Base-by-base conservation (phyloP, 768 basidiomycete genomes). In the Mycena metata region DNA sequence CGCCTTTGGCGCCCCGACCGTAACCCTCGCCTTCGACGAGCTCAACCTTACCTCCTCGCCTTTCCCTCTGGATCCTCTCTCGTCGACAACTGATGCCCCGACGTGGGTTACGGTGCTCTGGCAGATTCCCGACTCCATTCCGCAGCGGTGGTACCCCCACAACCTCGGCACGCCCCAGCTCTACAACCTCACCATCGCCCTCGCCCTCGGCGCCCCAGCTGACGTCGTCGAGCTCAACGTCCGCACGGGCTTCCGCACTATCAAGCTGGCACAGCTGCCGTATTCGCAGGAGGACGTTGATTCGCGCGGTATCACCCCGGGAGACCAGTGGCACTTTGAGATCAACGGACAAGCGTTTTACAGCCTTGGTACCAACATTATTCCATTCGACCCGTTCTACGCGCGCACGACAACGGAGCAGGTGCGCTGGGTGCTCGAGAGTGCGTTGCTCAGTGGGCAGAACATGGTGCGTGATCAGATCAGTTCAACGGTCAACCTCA, bases 351-450 rank as follows among this genome's bases (percentile, higher is more conserved):
- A 83, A 72, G 81, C 83, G 15, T 88, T 89, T 69, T 89, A 86
- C 66, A 84, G 82, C 56, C 79, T 83, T 11, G 88, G 88, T 11
- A 87, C 86, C 30, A 89, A 88, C 61, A 83, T 88, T 69, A 87
- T 89, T 63, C 89, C 89, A 1, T 89, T 88, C 69, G 88, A 90
- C 75, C 85, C 85, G 12, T 89, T 90, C 74, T 88, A 89, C 66
- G 77, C 86, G 35, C 79, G 88, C 45, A 84, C 80, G 15, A 83
- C 83, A 12, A 80, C 84, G 13, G 86, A 85, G 26, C 78, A 83
- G 63, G 86, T 87, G 9, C 77, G 84, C 39, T 89, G 88, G 88
- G 77, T 89, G 23, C 74, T 89, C 16, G 83, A 89, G 76, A 88
- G 87, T 66, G 87, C 85, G 3, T 82, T 86, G 3, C 75, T 77